Base-by-base conservation (phyloP, 2,329 filamentous ascomycete genomes). In the Paraphoma chrysanthemicola region DNA sequence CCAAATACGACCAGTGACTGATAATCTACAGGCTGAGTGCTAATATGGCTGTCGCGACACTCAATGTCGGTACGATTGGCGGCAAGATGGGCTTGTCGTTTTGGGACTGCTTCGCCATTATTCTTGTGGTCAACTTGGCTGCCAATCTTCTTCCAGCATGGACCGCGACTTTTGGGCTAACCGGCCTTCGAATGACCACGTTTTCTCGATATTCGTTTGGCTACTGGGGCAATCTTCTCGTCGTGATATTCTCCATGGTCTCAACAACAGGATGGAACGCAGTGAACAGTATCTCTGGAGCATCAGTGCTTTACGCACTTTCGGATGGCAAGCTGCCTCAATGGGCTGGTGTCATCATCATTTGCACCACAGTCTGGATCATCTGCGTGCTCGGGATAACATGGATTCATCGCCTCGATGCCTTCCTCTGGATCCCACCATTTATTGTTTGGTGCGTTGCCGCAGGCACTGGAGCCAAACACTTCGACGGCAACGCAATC, bases 231-330 rank as follows among this genome's bases (percentile, higher is more conserved):
- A 77, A 76, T 31, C 60, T 77, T 16, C 66, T 76, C 3, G 72
- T 77, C 2, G 72, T 78, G 0, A 43, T 77, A 23, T 77, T 77
- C 54, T 76, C 72, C 3, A 77, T 77, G 68, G 58, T 77, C 16
- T 69, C 71, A 39, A 77, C 74, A 17, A 77, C 74, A 17, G 75
- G 74, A 7, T 78, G 75, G 75, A 77, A 76, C 41, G 74, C 73
- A 14, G 77, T 77, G 47, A 77, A 77, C 53, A 74, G 72, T 8
- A 77, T 77, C 41, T 76, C 75, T 6, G 75, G 75, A 2, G 73
- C 75, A 2, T 69, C 67, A 1, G 71, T 74, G 1, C 62, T 78
- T 12, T 71, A 74, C 42, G 75, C 74, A 1, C 53, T 77, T 6
- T 77, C 74, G 2, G 60, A 77, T 44, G 75, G 75, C n/a, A 67